Evolutionary conservation across 108 stramenopile genomes (phyloP).

Genomic region (Pseudonitzschia pungens): DNA sequence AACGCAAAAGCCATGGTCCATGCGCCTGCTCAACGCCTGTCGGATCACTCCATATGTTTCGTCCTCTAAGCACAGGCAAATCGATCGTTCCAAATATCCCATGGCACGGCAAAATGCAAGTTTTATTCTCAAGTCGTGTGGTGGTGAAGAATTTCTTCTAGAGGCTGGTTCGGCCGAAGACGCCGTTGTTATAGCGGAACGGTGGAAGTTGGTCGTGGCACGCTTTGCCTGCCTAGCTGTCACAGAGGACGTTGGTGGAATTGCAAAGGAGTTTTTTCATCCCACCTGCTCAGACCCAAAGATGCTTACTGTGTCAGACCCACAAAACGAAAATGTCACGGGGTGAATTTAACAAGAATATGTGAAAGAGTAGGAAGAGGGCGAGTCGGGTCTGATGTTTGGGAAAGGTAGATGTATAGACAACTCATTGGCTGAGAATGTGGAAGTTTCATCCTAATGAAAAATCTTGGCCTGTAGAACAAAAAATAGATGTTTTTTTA

Average conservation of each 20-base stretch:
- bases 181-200: constrained; percentile 20
- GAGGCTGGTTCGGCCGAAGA: constrained; percentile 24
- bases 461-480: too few relatives aligned
- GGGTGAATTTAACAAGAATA: too few relatives aligned
- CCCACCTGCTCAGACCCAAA: constrained; percentile 22
- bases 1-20: constrained; percentile 41
- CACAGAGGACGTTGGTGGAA: constrained; percentile 36
- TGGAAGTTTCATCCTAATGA: too few relatives aligned
- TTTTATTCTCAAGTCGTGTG: constrained; percentile 31
- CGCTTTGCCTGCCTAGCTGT: constrained; percentile 43
- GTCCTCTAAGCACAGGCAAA: neutral
- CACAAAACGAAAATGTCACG: neutral
- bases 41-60: constrained; percentile 20
- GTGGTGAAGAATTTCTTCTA: constrained; percentile 36
- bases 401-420: too few relatives aligned
- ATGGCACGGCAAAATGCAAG: constrained; percentile 27
- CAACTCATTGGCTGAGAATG: too few relatives aligned
- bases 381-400: too few relatives aligned
- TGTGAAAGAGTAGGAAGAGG: too few relatives aligned
- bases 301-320: constrained; percentile 24
- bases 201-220: constrained; percentile 39
- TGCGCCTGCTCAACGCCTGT: constrained; percentile 41
- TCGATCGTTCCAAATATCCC: constrained; percentile 27
- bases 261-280: constrained; percentile 43
- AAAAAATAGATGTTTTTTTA: too few relatives aligned